Percentiles rank a stretch among this genome's conserved stretches.
These are phyloP conservation scores for Agaricus sinodeliciosus DNA, from an alignment of 768 basidiomycete genomes.

Conservation along the genomic window DNA sequence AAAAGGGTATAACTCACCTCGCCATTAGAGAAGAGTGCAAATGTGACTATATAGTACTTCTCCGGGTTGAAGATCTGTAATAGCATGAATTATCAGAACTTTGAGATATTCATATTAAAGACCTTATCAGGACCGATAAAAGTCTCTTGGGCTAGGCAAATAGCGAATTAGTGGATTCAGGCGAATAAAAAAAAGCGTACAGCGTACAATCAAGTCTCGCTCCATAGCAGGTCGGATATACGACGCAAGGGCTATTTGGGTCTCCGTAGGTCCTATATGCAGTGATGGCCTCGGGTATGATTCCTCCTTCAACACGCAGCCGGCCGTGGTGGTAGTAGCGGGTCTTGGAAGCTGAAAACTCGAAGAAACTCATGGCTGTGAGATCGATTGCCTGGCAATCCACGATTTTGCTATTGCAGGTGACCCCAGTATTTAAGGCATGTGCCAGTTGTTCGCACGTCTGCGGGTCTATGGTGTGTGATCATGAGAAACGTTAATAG, in stretches of 20 bases:
- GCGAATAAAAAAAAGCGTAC: background rate
- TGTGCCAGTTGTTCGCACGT: too few species aligned
- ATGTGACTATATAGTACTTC: constrained; percentile 49
- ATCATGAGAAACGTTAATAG: too few species aligned
- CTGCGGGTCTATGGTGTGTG: too few species aligned
- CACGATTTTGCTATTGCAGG: background rate
- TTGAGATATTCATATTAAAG: background rate
- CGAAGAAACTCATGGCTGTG: background rate
- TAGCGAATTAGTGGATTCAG: background rate
- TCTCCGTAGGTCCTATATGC: constrained; percentile 52
- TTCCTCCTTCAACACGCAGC: constrained; percentile 43
- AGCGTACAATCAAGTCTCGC: constrained; percentile 43
- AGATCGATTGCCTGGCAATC: background rate
- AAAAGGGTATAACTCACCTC: constrained; percentile 30
- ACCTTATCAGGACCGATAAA: constrained; percentile 48
- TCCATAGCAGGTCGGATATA: constrained; percentile 53
- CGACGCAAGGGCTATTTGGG: constrained; percentile 45
- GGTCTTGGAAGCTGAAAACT: constrained; percentile 14
- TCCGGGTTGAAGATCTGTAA: constrained; percentile 40
- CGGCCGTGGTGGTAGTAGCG: constrained; percentile 50
- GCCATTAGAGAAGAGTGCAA: constrained; percentile 53
- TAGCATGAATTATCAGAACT: background rate
- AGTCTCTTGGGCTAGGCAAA: constrained; percentile 32
- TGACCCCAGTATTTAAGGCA: background rate
- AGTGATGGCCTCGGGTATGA: constrained; percentile 49